These are phyloP conservation scores for Pseudocercospora musae DNA, from an alignment of 2,329 filamentous ascomycete genomes.

Conservation along the genomic window DNA sequence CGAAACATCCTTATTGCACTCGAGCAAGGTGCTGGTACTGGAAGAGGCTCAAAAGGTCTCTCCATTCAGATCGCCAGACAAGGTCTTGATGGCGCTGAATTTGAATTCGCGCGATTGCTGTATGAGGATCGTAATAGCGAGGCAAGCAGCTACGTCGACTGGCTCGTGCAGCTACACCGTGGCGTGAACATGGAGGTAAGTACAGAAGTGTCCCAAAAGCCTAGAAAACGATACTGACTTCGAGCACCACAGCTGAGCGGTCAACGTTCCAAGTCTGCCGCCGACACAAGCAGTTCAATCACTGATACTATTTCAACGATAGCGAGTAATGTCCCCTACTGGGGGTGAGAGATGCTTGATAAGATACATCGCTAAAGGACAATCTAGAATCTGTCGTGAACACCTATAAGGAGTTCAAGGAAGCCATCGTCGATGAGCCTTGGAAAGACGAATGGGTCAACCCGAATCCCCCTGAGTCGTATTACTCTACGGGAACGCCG, in stretches of 20 bases:
- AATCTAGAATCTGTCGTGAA: neutral
- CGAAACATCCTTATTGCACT: constrained; percentile 91
- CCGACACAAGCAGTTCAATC: constrained; percentile 24
- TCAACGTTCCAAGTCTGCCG: constrained; percentile 28
- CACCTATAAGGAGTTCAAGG: neutral
- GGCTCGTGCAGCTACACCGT: constrained; percentile 92
- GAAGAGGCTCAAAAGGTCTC: constrained; percentile 61
- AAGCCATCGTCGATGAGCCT: neutral
- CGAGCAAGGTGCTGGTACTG: constrained; percentile 57
- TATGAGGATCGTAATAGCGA: constrained; percentile 97
- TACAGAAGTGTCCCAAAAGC: constrained; percentile 3
- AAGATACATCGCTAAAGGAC: neutral
- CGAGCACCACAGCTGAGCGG: constrained; percentile 27
- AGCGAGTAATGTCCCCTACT: constrained; percentile 31
- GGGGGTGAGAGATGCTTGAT: constrained; percentile 18
- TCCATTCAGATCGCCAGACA: constrained; percentile 89
- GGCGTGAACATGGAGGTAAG: constrained; percentile 78
- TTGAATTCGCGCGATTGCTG: constrained; percentile 87
- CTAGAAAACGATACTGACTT: constrained; percentile 17
- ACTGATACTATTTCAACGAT: constrained; percentile 33
- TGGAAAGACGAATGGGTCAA: neutral
- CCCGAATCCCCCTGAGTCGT: neutral
- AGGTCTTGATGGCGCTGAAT: constrained; percentile 90
- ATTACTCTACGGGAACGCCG: neutral
- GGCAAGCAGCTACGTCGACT: constrained; percentile 96